Evolutionary conservation across 352 stramenopile species (phyloP), one percentile per base, ranked within the genome.

Genomic region (Phytophthora tubulina): DNA sequence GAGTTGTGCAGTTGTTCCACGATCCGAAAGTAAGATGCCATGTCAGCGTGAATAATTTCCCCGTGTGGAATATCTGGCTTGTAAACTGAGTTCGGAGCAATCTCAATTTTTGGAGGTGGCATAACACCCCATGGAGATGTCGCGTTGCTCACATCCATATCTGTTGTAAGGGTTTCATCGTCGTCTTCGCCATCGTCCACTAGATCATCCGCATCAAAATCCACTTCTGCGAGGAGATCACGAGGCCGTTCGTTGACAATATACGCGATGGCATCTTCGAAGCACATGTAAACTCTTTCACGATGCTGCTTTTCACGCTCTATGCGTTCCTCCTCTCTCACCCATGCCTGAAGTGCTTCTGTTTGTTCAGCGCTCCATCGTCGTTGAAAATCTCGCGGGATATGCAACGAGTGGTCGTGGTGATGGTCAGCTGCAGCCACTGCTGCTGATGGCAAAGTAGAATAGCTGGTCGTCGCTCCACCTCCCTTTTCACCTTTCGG

Each of bases 181-280:
- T 92, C 84, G 36, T 94, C 86, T 52, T 91, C 69, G 6, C 79
- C 86, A 39, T 95, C 84, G 60, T 95, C 86, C 11, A 92, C 68
- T 10, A 96, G 62, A 56, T 94, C 85, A 8, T 92, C 83, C 6
- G 84, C 72, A 33, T 88, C 74, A 17, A 93, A 76, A 15, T 90
- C 81, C 11, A 85, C 76, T 61, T 93, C 85, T 33, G 87, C 78
- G 0, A 86, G 44, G 21, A 80, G 64, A 39, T 75, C 74, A 8
- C 83, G 75, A 41, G 85, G 78, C 3, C 84, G 85, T 8, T 90
- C 86, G 45, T 93, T 92, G 27, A 94, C 76, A 39, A 93, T 85
- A 50, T 90, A 88, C 14, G 81, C 84, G 31, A 88, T 91, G 4
- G 80, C 79, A 46, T 95, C 86, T 61, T 95, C 89, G 55, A 92